Evolutionary conservation across 2,329 filamentous ascomycete species (phyloP).

Genomic region (Diatrype stigma): DNA sequence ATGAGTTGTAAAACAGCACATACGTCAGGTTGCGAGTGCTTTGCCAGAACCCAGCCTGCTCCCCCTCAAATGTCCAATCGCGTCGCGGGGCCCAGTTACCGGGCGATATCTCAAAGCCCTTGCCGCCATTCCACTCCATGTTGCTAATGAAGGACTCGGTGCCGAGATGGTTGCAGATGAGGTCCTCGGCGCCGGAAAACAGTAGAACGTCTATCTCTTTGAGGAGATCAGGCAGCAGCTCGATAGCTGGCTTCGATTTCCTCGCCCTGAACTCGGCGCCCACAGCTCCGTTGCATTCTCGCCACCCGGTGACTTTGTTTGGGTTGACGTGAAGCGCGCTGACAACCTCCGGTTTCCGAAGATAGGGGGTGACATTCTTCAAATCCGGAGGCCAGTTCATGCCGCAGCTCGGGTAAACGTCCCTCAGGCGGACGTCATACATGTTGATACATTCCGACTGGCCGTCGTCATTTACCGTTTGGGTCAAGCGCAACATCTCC

Average conservation of each 20-base stretch:
- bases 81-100: constrained; percentile 89
- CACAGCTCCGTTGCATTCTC: constrained; percentile 81
- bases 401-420: constrained; percentile 78
- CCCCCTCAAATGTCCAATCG: constrained; percentile 90
- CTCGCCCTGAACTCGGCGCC: constrained; percentile 63
- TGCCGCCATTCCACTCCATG: constrained; percentile 86
- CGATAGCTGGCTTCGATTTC: constrained; percentile 69
- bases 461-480: constrained; percentile 44
- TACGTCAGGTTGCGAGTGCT: constrained; percentile 94
- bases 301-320: constrained; percentile 84
- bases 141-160: constrained; percentile 89
- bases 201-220: constrained; percentile 74
- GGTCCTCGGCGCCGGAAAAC: constrained; percentile 88
- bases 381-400: constrained; percentile 98
- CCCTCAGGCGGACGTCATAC: constrained; percentile 89
- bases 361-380: constrained; percentile 70
- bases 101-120: constrained; percentile 82
- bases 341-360: constrained; percentile 75
- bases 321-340: constrained; percentile 76
- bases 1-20: constrained; percentile 89
- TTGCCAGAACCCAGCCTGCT: constrained; percentile 88
- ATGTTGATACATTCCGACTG: constrained; percentile 76
- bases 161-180: constrained; percentile 96
- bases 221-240: constrained; percentile 73
- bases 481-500: constrained; percentile 64